phyloP scores from a whole-genome alignment of 2,329 filamentous ascomycete genomes.

The Pyrenophora tritici-repentis region DNA sequence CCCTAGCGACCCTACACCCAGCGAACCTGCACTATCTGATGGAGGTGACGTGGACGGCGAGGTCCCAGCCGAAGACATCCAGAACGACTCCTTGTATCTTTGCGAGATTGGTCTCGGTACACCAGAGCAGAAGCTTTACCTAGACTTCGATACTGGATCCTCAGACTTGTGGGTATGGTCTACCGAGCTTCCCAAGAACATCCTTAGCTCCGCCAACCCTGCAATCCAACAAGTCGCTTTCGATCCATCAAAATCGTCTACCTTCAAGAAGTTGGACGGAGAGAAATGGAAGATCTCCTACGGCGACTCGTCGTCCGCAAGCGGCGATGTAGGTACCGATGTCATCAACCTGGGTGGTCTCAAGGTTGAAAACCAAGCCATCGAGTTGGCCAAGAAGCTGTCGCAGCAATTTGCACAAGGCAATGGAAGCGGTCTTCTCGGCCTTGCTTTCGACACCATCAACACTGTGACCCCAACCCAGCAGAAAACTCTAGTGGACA shows the following conservation, averaged over 20 bases:
- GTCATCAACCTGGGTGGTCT: conserved; percentile 64
- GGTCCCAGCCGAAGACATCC: conserved; percentile 26
- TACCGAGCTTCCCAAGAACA: conserved; percentile 26
- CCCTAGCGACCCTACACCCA: background rate
- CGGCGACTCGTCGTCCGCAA: conserved; percentile 65
- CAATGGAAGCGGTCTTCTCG: conserved; percentile 62
- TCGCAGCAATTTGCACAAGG: conserved; percentile 55
- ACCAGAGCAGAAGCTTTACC: conserved; percentile 58
- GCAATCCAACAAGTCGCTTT: conserved; percentile 63
- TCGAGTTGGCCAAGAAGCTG: conserved; percentile 65
- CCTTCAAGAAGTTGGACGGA: conserved; percentile 49
- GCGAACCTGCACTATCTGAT: conserved; percentile 2
- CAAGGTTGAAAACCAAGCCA: conserved; percentile 62
- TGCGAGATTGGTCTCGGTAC: conserved; percentile 65
- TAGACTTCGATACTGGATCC: conserved; percentile 73
- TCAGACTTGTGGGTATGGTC: conserved; percentile 63
- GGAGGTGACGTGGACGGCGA: conserved; percentile 14
- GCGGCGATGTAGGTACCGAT: conserved; percentile 67
- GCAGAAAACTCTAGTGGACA: conserved; percentile 63
- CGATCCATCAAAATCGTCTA: conserved; percentile 43
- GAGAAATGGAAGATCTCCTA: conserved; percentile 65
- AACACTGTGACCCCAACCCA: conserved; percentile 59
- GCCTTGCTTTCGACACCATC: conserved; percentile 62
- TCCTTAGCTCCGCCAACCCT: conserved; percentile 48
- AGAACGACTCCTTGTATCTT: conserved; percentile 46